These are phyloP conservation scores for Coemansia sp. DNA, from an alignment of 192 early-diverging fungal species.

Conservation along the genomic window DNA sequence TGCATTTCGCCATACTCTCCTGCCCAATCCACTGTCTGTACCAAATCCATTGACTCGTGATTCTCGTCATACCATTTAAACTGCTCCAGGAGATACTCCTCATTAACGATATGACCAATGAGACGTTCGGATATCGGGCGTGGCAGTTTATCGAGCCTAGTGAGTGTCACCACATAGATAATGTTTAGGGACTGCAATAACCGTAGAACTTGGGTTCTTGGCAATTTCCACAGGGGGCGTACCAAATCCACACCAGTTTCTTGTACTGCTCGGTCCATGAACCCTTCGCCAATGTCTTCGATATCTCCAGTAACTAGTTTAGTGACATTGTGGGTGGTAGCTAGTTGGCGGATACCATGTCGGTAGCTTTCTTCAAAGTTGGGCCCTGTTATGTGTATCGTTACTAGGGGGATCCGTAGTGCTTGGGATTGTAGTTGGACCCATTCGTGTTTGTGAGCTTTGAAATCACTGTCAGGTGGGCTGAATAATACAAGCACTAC, in stretches of 20 bases:
- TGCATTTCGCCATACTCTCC: slow-evolving; percentile 74
- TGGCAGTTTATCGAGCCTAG: slow-evolving; percentile 17
- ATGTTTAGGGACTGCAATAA: slow-evolving; percentile 19
- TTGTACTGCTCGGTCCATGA: slow-evolving; percentile 59
- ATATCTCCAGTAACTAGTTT: slow-evolving; percentile 64
- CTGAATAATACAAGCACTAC: slow-evolving; percentile 56
- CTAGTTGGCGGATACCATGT: slow-evolving; percentile 38
- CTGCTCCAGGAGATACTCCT: slow-evolving; percentile 40
- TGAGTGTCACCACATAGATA: slow-evolving; percentile 35
- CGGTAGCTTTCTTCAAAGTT: slow-evolving; percentile 55
- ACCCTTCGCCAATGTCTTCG: slow-evolving; percentile 59
- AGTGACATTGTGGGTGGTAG: slow-evolving; percentile 46
- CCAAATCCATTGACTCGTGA: slow-evolving; percentile 7
- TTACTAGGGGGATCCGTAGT: slow-evolving; percentile 50
- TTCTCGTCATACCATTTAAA: slow-evolving; percentile 31
- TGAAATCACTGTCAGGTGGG: slow-evolving; percentile 53
- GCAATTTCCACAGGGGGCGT: slow-evolving; percentile 59
- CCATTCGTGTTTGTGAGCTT: slow-evolving; percentile 55
- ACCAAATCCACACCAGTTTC: slow-evolving; percentile 51
- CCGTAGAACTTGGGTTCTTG: slow-evolving; percentile 48
- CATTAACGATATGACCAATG: slow-evolving; percentile 47
- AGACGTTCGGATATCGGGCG: slow-evolving; percentile 18
- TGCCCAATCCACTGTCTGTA: slow-evolving; percentile 51
- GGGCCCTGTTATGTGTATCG: slow-evolving; percentile 45
- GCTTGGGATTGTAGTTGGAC: slow-evolving; percentile 54